Conservation (phyloP, 441 rosid genomes). For the Populus hybrid region DNA sequence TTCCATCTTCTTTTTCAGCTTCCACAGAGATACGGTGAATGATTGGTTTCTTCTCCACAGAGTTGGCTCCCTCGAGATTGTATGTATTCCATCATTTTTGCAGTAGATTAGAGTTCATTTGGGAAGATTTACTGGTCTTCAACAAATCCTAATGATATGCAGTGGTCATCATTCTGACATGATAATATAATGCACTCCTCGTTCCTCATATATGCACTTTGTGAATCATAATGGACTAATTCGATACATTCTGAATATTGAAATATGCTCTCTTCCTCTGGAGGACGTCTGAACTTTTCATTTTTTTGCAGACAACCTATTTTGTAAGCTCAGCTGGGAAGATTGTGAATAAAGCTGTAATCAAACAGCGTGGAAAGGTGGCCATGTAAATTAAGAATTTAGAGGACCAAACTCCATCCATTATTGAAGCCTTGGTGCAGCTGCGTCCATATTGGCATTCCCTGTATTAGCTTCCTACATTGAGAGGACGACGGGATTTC, state of each 20-base stretch:
- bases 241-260: background rate
- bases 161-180: background rate
- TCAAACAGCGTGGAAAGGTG: constrained; percentile 44
- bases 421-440: background rate
- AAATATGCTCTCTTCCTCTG: background rate
- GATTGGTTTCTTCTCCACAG: constrained; percentile 80
- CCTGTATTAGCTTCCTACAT: background rate
- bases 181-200: background rate
- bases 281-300: background rate
- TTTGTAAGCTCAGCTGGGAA: constrained; percentile 42
- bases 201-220: background rate
- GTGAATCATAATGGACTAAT: background rate
- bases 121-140: background rate
- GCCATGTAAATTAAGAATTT: constrained; percentile 31
- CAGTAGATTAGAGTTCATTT: background rate
- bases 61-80: constrained; percentile 56
- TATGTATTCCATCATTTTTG: constrained; percentile 30
- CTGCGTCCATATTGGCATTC: background rate
- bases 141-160: background rate
- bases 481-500: too few relatives aligned
- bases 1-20: background rate
- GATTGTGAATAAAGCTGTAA: constrained; percentile 35
- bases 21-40: constrained; percentile 40
- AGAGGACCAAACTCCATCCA: background rate
- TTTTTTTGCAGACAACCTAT: constrained; percentile 54